Base-by-base conservation (phyloP, 116 monocot species). In the Dioscorea cayenensis region DNA sequence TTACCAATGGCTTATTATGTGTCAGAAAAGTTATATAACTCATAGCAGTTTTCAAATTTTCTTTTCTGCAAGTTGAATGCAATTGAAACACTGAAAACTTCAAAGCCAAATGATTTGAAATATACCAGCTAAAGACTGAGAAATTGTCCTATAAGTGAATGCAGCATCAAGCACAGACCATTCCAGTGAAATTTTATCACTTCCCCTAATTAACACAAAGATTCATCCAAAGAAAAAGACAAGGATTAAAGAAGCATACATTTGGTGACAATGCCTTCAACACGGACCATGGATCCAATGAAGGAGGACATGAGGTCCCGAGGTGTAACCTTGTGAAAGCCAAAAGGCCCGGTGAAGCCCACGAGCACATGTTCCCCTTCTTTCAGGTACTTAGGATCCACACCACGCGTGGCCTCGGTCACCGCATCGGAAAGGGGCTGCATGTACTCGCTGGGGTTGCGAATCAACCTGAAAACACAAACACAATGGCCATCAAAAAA, bases 271-370 rank as follows among this genome's bases (percentile, higher is more conserved):
- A 96, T 96, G 68, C 96, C 96, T 82, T 92, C 88, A 16, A 92
- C 92, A 35, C 90, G 86, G 64, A 96, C 96, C 96, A 96, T 96
- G 62, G 92, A 79, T 7, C 96, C 96, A 16, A 96, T 92, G 82
- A 96, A 96, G 28, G 90, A 84, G 17, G 96, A 92, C 92, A 96
- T 96, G 72, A 96, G 90, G 74, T 92, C 96, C 68, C 96, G 84
- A 2, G 96, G 96, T 0, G 96, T 96, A 68, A 92, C 92, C 81
- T 80, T 87, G 64, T 92, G 87, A 73, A 90, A 96, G 28, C 96
- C 96, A 52, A 96, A 92, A 7, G 92, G 92, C 8, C 96, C 96
- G 8, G 55, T 79, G 63, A 96, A 92, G 3, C 96, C 96, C 7
- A 88, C 92, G 17, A 97, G 88, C 49, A 97, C 83, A 21, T 77